Evolutionary conservation across 495 filamentous ascomycete genomes (phyloP).

Genomic region (Penicillium pancosmium): DNA sequence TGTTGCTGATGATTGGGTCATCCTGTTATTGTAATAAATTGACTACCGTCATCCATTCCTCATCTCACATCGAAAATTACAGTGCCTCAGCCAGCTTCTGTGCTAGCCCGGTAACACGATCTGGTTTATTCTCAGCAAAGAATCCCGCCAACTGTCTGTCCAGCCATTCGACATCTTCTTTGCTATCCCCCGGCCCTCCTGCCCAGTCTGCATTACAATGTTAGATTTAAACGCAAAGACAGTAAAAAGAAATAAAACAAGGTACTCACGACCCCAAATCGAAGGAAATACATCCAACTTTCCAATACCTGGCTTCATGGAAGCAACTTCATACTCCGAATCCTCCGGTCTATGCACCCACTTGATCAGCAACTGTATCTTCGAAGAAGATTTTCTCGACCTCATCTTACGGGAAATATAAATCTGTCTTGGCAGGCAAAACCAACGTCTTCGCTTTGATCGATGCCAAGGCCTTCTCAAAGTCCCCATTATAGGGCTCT

Average conservation of each 20-base stretch:
- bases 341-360: conserved; percentile 57
- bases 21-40: too few species aligned
- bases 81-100: conserved; percentile 12
- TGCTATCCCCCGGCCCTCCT: conserved; percentile 64
- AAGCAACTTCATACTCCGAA: conserved; percentile 66
- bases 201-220: conserved; percentile 47
- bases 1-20: too few species aligned
- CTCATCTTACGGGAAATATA: conserved; percentile 68
- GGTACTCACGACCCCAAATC: conserved; percentile 67
- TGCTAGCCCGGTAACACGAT: conserved; percentile 5
- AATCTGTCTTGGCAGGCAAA: conserved; percentile 65
- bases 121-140: conserved; percentile 37
- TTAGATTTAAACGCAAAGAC: conserved; percentile 13
- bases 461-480: conserved; percentile 63
- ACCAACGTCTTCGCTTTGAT: conserved; percentile 71
- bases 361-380: conserved; percentile 16
- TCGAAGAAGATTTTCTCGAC: background rate
- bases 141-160: conserved; percentile 59
- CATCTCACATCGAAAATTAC: background rate
- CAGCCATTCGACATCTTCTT: conserved; percentile 68
- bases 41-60: too few species aligned
- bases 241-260: too few species aligned
- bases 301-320: conserved; percentile 64
- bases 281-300: conserved; percentile 59
- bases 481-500: conserved; percentile 64